phyloP scores from a whole-genome alignment of 345 rosid genomes.

The Pugionium dolabratum region DNA sequence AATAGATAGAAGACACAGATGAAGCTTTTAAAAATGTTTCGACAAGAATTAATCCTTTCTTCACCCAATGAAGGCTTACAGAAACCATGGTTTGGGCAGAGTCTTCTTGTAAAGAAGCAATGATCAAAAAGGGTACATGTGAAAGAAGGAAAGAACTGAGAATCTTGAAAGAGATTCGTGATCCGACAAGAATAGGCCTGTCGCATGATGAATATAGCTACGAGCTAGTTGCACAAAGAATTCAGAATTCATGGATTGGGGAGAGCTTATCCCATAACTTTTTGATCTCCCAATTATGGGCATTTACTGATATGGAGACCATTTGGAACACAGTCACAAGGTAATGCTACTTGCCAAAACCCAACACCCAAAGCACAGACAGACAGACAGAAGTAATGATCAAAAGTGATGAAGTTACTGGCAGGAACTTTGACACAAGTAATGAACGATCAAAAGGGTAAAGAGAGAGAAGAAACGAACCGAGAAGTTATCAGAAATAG shows the following conservation, averaged over 20 bases:
- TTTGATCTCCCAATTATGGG: background rate
- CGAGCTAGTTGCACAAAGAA: background rate
- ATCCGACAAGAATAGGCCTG: background rate
- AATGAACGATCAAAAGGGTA: background rate
- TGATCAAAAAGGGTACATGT: background rate
- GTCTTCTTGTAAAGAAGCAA: background rate
- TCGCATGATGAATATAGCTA: background rate
- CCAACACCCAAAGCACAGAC: background rate
- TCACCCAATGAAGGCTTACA: slow-evolving; percentile 10
- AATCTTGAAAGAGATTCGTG: background rate
- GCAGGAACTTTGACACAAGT: slow-evolving; percentile 3
- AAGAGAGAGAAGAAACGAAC: slow-evolving; percentile 43
- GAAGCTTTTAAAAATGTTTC: slow-evolving; percentile 21
- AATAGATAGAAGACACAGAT: slow-evolving; percentile 30
- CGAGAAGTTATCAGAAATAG: slow-evolving; percentile 69
- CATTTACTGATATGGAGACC: slow-evolving; percentile 5
- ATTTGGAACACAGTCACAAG: slow-evolving; percentile 15
- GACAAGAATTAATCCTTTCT: background rate
- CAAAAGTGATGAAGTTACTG: no score
- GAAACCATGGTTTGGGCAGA: background rate
- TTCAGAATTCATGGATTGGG: background rate
- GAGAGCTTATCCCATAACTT: background rate
- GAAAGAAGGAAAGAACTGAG: background rate
- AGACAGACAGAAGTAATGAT: background rate
- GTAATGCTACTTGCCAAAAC: background rate